Evolutionary conservation across 371 early-diverging fungal genomes (phyloP), one percentile per base, ranked within the genome.

Genomic region (Sporodiniella umbellata): DNA sequence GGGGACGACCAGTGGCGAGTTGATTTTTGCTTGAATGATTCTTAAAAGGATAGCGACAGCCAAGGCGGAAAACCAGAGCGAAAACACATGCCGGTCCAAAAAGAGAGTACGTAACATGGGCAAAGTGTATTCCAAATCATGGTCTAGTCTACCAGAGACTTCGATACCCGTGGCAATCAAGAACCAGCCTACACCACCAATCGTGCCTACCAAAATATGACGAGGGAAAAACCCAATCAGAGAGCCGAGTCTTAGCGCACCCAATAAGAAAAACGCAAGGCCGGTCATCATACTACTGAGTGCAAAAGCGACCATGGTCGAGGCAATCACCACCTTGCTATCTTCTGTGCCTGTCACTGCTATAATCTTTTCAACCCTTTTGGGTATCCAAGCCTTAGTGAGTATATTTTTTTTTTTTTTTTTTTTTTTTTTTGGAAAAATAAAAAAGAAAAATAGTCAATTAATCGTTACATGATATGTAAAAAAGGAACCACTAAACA

Each of bases 181-280:
- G 68, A 98, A 98, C 80, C 92, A 90, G 24, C 97, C 96, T 4
- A 94, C 93, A 28, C 95, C 95, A 64, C 90, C 98, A 46, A 97
- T 97, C 55, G 93, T 93, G 12, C 96, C 98, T 12, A 97, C 92
- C 6, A 97, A 76, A 40, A 97, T 94, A 52, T 95, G 96, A 3
- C 98, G 79, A 5, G 98, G 98, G 64, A 98, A 98, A 71, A 95
- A 96, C 28, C 86, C 90, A 17, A 93, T 87, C 38, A 93, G 54
- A 2, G 84, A 80, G 4, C 92, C 93, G 28, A 91, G 72, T 51
- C 86, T 84, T 49, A 94, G 85, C 37, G 80, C 76, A 14, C 96
- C 98, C 3, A 97, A 70, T n/a, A 89, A 51, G 53, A 92, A 75
- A 56, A 98, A 98, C 11, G 85, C 88, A 1, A 88, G 26, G 2